Evolutionary conservation across 768 basidiomycete species (phyloP).

Genomic region (Amanita molliuscula): DNA sequence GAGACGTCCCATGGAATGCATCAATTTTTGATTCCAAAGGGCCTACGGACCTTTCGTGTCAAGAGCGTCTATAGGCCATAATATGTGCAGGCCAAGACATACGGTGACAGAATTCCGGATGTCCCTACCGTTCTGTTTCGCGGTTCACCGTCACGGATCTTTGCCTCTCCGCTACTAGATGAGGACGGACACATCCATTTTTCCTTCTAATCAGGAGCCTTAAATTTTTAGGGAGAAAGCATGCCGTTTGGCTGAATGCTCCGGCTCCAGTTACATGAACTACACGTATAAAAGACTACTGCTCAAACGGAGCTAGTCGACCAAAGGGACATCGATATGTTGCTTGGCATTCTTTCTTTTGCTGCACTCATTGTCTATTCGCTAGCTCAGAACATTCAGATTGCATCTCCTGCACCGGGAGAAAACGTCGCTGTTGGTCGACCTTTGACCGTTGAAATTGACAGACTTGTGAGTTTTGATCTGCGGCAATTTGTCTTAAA

Average conservation of each 20-base stretch:
- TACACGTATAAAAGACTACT: not conserved
- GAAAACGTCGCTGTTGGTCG: conserved; percentile 18
- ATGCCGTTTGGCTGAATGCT: not conserved
- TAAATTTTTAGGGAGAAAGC: not conserved
- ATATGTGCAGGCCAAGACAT: too few relatives aligned
- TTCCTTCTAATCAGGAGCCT: not conserved
- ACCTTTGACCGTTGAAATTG: conserved; percentile 25
- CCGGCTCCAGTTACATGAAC: not conserved
- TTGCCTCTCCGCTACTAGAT: conserved; percentile 19
- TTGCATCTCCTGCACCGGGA: conserved; percentile 22
- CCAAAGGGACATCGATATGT: not conserved
- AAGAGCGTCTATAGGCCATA: too few relatives aligned
- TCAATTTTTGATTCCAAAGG: too few relatives aligned
- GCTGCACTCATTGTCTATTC: conserved; percentile 13
- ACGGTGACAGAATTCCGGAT: too few relatives aligned
- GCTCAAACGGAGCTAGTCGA: not conserved
- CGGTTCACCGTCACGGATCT: conserved; percentile 22
- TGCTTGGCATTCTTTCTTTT: not conserved
- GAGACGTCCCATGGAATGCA: too few relatives aligned
- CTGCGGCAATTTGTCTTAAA: not conserved
- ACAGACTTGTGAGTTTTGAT: conserved; percentile 22
- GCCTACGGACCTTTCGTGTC: too few relatives aligned
- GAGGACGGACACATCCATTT: not conserved
- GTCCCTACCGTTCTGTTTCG: too few relatives aligned
- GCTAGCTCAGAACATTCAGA: conserved; percentile 23